phyloP scores from a whole-genome alignment of 139 green algal species.

The Chlamydomonas eustigma region DNA sequence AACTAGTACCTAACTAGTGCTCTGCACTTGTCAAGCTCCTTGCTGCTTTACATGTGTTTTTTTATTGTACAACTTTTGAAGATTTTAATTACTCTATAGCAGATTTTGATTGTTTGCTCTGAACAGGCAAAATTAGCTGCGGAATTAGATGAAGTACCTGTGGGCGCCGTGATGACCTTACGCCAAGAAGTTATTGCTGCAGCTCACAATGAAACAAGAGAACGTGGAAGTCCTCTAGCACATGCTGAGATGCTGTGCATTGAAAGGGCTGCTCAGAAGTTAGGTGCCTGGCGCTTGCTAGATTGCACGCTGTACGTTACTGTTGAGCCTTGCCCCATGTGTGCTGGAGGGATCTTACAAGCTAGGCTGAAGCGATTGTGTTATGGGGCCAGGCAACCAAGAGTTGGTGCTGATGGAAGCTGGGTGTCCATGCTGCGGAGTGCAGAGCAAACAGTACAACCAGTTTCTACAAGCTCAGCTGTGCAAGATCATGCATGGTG shows the following conservation, averaged over 20 bases:
- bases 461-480: too few species aligned
- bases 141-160: neutral
- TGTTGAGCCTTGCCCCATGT: constrained; percentile 95
- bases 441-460: constrained; percentile 13
- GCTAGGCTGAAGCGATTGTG: constrained; percentile 72
- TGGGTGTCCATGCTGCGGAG: constrained; percentile 71
- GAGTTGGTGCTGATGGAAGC: constrained; percentile 81
- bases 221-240: constrained; percentile 56
- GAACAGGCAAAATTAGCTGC: neutral
- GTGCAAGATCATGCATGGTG: too few species aligned
- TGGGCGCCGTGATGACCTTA: neutral
- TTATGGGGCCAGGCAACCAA: constrained; percentile 77
- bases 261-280: constrained; percentile 30
- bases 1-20: constrained; percentile 59
- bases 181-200: constrained; percentile 37
- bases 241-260: constrained; percentile 88
- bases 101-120: too few species aligned
- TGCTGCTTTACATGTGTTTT: neutral
- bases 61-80: neutral
- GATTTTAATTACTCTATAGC: too few species aligned
- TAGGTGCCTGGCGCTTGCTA: constrained; percentile 63
- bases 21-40: constrained; percentile 34
- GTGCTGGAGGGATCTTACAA: constrained; percentile 84
- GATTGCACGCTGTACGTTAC: constrained; percentile 87
- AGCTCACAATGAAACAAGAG: constrained; percentile 61